A percentile compares a stretch with the other conserved stretches of the same genome.
Conservation (phyloP, 371 early-diverging fungal species). For the Syncephalastrum monosporum region DNA sequence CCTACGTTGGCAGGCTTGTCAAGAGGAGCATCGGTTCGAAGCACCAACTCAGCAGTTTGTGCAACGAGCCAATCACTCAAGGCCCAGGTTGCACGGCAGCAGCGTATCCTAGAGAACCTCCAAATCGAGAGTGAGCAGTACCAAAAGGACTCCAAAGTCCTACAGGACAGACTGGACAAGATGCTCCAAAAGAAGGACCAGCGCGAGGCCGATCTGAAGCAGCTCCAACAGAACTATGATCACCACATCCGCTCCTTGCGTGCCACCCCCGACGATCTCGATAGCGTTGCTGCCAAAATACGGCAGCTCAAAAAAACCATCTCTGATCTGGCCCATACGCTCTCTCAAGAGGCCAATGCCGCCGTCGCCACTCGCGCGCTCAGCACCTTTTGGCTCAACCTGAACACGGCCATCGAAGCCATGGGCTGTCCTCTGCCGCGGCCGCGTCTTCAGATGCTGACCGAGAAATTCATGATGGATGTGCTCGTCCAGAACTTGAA, state of each 20-base stretch:
- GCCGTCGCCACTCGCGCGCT: conserved; percentile 23
- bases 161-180: conserved; percentile 18
- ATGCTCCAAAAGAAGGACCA: conserved; percentile 21
- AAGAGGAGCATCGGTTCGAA: not conserved
- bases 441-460: conserved; percentile 28
- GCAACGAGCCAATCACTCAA: conserved; percentile 12
- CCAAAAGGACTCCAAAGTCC: conserved; percentile 11
- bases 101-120: conserved; percentile 19
- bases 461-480: conserved; percentile 55
- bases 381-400: conserved; percentile 43
- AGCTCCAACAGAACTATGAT: conserved; percentile 29
- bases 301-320: conserved; percentile 22
- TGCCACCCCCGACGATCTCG: conserved; percentile 35
- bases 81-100: conserved; percentile 22
- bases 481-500: conserved; percentile 44
- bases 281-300: conserved; percentile 24
- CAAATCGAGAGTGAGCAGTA: conserved; percentile 21
- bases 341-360: conserved; percentile 27
- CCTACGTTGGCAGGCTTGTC: not conserved
- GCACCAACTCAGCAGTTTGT: conserved; percentile 4
- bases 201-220: conserved; percentile 18
- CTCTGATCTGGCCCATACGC: conserved; percentile 19
- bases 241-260: conserved; percentile 32
- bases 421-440: conserved; percentile 31
- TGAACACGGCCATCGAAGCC: conserved; percentile 24